These are phyloP conservation scores for Coprinellus micaceus DNA, from an alignment of 768 basidiomycete species.

Conservation along the genomic window DNA sequence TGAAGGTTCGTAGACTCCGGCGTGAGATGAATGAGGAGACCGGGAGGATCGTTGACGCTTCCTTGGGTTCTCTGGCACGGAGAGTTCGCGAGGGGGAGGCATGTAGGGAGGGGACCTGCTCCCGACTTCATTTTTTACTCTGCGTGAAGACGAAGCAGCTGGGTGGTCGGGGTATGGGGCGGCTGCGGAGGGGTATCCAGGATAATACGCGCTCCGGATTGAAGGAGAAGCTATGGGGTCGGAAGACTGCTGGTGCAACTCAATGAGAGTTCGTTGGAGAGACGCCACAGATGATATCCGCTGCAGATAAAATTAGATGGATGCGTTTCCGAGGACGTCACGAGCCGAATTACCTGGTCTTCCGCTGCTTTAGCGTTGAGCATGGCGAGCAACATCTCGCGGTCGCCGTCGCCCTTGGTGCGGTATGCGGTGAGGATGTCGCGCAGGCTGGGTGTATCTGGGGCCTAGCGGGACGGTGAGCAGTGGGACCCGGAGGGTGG, in stretches of 20 bases:
- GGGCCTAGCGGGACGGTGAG: conserved; percentile 40
- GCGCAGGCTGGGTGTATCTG: conserved; percentile 70
- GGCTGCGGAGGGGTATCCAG: conserved; percentile 37
- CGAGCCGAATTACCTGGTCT: conserved; percentile 65
- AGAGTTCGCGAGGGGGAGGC: conserved; percentile 31
- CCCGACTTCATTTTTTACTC: conserved; percentile 23
- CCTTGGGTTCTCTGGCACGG: conserved; percentile 39
- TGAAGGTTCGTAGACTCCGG: conserved; percentile 37
- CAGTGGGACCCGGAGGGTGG: conserved; percentile 16
- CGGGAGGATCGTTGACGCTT: conserved; percentile 65
- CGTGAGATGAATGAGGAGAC: conserved; percentile 48
- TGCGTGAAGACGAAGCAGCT: conserved; percentile 13
- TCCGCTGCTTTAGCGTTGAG: conserved; percentile 90
- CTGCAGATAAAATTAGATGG: conserved; percentile 31
- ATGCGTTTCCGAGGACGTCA: conserved; percentile 5
- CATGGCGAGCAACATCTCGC: conserved; percentile 88
- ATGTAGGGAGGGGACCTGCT: conserved; percentile 38
- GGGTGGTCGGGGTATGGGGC: conserved; percentile 31
- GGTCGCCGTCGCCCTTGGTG: conserved; percentile 84
- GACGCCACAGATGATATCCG: conserved; percentile 68
- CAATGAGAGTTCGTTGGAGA: conserved; percentile 68
- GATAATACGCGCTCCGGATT: conserved; percentile 16
- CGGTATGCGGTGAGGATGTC: conserved; percentile 87
- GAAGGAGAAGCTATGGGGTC: conserved; percentile 17
- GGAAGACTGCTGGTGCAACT: conserved; percentile 45